Evolutionary conservation across 352 stramenopile genomes (phyloP).

Genomic region (Peronospora farinosa): DNA sequence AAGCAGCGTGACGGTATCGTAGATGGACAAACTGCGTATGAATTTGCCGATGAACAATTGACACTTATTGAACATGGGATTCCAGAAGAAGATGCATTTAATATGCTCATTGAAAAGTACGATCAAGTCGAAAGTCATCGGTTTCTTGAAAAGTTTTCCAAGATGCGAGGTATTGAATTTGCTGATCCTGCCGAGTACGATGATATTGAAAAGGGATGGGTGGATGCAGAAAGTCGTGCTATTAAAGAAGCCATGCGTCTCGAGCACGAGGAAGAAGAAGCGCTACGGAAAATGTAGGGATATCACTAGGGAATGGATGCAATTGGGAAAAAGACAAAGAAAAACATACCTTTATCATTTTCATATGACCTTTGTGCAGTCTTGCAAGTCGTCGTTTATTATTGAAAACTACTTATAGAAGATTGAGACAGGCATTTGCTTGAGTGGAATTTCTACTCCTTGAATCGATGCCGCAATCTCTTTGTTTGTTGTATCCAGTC

Average conservation of each 20-base stretch:
- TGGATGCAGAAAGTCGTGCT: conserved; percentile 66
- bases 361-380: no score
- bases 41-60: conserved; percentile 83
- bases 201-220: conserved; percentile 77
- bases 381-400: no score
- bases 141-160: conserved; percentile 79
- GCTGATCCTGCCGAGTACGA: conserved; percentile 70
- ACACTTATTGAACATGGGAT: conserved; percentile 81
- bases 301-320: conserved; percentile 3
- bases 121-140: conserved; percentile 72
- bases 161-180: conserved; percentile 75
- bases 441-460: no score
- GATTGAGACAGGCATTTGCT: no score
- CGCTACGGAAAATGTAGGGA: conserved; percentile 58
- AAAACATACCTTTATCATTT: not conserved
- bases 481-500: conserved; percentile 34
- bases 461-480: conserved; percentile 3
- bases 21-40: conserved; percentile 76
- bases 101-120: conserved; percentile 81
- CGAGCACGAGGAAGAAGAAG: conserved; percentile 75
- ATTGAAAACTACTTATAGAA: no score
- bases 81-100: conserved; percentile 71
- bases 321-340: not conserved
- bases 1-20: conserved; percentile 59
- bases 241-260: conserved; percentile 84